These are phyloP conservation scores for Pseudodiploospora longispora DNA, from an alignment of 2,329 filamentous ascomycete genomes.

Conservation along the genomic window DNA sequence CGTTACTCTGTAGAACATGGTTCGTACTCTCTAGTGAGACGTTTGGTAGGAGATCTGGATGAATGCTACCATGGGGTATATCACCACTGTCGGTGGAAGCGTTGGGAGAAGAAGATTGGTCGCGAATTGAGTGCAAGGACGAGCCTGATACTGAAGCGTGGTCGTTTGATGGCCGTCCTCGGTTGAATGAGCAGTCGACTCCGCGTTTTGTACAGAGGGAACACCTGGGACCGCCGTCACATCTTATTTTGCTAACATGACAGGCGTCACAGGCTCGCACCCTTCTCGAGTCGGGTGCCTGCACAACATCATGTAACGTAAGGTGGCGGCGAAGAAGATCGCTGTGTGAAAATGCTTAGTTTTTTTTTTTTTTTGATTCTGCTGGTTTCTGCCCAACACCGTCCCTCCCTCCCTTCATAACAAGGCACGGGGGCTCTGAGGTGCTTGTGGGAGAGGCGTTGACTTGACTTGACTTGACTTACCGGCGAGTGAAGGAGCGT, in stretches of 20 bases:
- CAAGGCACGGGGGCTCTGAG: slow-evolving; percentile 1
- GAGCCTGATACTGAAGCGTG: no score
- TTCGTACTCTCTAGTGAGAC: no score
- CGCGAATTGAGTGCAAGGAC: no score
- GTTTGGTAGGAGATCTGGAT: no score
- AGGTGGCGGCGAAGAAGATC: slow-evolving; percentile 32
- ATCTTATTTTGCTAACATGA: slow-evolving; percentile 37
- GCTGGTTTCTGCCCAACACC: not conserved
- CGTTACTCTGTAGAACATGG: no score
- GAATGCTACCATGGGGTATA: no score
- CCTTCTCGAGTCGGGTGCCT: slow-evolving; percentile 23
- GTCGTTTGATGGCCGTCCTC: not conserved
- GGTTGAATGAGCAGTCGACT: slow-evolving; percentile 26
- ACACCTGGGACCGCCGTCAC: slow-evolving; percentile 32
- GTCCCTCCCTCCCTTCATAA: not conserved
- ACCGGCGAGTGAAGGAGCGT: slow-evolving; percentile 32
- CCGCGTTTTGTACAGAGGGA: slow-evolving; percentile 31
- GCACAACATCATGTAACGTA: slow-evolving; percentile 23
- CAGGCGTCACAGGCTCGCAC: slow-evolving; percentile 35
- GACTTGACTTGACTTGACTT: slow-evolving; percentile 10
- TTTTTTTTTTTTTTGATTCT: slow-evolving; percentile 5
- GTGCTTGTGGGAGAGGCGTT: not conserved
- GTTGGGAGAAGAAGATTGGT: no score
- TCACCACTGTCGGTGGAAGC: no score
- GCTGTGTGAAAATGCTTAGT: slow-evolving; percentile 11